phyloP scores from a whole-genome alignment of 2,329 filamentous ascomycete genomes.

The Aspergillus eucalypticola region DNA sequence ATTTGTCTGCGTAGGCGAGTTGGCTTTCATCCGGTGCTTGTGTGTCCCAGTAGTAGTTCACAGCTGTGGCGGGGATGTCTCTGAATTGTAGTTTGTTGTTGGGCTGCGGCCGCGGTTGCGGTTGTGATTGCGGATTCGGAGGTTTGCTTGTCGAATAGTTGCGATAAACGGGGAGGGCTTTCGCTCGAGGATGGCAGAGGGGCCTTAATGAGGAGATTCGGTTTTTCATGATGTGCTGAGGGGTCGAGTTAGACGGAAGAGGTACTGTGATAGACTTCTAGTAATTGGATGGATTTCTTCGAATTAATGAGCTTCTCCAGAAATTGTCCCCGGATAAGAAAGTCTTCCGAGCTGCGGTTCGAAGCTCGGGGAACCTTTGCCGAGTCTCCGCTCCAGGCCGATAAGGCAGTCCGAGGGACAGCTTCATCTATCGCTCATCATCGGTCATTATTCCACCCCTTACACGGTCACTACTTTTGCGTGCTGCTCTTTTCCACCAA shows the following conservation, averaged over 20 bases:
- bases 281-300: background rate
- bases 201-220: background rate
- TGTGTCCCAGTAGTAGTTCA: slow-evolving; percentile 56
- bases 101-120: slow-evolving; percentile 16
- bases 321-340: slow-evolving; percentile 14
- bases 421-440: background rate
- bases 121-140: background rate
- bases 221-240: background rate
- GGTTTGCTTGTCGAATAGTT: background rate
- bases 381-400: slow-evolving; percentile 16
- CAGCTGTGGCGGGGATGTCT: slow-evolving; percentile 34
- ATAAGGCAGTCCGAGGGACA: slow-evolving; percentile 17
- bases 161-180: background rate
- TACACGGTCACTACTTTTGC: background rate
- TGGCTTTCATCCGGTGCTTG: slow-evolving; percentile 45
- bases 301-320: slow-evolving; percentile 18
- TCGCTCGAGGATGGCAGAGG: slow-evolving; percentile 3
- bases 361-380: slow-evolving; percentile 9
- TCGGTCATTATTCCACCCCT: too few species aligned
- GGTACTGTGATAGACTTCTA: background rate
- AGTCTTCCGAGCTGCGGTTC: slow-evolving; percentile 14
- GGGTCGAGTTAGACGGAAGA: too few species aligned
- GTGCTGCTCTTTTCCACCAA: background rate
- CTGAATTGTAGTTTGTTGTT: slow-evolving; percentile 30
- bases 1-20: slow-evolving; percentile 46